Conservation (phyloP, 2,329 filamentous ascomycete genomes). For the Colletotrichum nymphaeae region DNA sequence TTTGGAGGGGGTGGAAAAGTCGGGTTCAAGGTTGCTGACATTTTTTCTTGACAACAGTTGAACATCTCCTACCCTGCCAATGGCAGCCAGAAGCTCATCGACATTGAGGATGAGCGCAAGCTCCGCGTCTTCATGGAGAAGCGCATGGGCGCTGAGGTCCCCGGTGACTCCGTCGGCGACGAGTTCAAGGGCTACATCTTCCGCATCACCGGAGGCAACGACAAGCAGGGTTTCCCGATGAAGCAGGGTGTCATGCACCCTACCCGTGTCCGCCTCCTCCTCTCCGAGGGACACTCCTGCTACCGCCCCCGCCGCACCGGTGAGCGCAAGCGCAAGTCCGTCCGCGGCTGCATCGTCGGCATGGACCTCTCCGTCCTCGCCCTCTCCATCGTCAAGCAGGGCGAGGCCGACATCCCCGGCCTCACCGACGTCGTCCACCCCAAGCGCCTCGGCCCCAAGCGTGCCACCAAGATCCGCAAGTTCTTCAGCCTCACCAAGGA, state of each 20-base stretch:
- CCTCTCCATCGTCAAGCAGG: conserved; percentile 97
- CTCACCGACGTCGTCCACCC: conserved; percentile 98
- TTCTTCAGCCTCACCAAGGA: conserved; percentile 99
- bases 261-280: conserved; percentile 97
- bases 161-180: conserved; percentile 94
- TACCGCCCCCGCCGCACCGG: conserved; percentile 97
- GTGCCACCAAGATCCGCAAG: conserved; percentile 99
- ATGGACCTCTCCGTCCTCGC: conserved; percentile 96
- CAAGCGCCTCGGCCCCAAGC: conserved; percentile 99
- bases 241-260: conserved; percentile 99
- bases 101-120: conserved; percentile 99
- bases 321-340: conserved; percentile 99
- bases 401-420: conserved; percentile 92
- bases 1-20: conserved; percentile 1
- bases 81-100: conserved; percentile 99
- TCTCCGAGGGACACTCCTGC: conserved; percentile 97
- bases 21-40: conserved; percentile 46
- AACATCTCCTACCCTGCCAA: conserved; percentile 93
- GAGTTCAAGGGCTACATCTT: conserved; percentile 99
- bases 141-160: conserved; percentile 93
- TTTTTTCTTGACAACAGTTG: conserved; percentile 53
- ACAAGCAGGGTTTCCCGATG: conserved; percentile 99
- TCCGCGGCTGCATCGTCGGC: conserved; percentile 98
- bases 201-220: conserved; percentile 99
- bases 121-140: conserved; percentile 99